Percentiles rank a stretch among this genome's conserved stretches.
phyloP scores from a whole-genome alignment of 176 grass and related monocot genomes.

The Lolium rigidum region DNA sequence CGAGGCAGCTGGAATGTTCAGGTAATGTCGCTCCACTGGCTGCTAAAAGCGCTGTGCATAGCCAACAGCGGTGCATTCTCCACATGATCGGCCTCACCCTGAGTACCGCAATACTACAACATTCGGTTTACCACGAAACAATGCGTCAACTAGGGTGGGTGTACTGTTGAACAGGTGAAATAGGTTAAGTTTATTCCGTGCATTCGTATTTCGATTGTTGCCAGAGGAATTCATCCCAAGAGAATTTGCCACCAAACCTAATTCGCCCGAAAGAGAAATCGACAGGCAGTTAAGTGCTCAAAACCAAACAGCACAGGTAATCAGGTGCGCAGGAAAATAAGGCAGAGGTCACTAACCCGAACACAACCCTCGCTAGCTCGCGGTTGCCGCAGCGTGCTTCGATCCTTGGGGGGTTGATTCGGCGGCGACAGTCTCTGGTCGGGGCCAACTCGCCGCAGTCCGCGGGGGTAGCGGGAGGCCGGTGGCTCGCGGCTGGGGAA shows the following conservation, averaged over 20 bases:
- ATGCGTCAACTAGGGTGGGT: not conserved
- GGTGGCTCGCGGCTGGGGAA: not conserved
- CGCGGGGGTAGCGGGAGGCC: not conserved
- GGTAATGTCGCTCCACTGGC: not conserved
- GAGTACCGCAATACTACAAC: not conserved
- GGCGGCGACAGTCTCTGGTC: not conserved
- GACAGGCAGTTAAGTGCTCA: not conserved
- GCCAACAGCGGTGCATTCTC: not conserved
- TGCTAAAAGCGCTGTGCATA: not conserved
- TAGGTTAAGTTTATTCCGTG: not conserved
- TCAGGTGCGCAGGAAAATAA: not conserved
- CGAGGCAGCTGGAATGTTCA: not conserved
- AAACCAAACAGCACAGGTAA: not conserved
- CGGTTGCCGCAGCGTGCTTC: not conserved
- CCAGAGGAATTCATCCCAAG: not conserved
- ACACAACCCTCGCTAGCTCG: slow-evolving; percentile 15
- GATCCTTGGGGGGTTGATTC: not conserved
- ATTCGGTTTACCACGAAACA: not conserved
- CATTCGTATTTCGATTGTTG: not conserved
- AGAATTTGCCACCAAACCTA: not conserved
- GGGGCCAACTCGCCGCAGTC: not conserved
- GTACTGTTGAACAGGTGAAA: not conserved
- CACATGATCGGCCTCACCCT: not conserved
- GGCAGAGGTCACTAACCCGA: not conserved
- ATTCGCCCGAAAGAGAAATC: not conserved